These are phyloP conservation scores for Closterium sp. DNA, from an alignment of 139 green algal species.

Conservation along the genomic window DNA sequence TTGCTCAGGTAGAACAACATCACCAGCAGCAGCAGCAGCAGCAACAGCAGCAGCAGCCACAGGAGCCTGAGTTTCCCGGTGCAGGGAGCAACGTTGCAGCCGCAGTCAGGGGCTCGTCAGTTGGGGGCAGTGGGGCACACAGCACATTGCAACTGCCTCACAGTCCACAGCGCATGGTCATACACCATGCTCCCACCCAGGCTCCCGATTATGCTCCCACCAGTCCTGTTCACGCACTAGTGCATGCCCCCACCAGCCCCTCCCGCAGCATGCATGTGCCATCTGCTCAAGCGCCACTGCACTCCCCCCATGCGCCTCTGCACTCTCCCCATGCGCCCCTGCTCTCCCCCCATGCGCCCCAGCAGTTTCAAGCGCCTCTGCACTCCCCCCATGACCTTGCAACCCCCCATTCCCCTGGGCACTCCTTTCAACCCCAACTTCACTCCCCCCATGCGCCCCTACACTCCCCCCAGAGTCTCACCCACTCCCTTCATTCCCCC, in stretches of 20 bases:
- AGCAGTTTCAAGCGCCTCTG: neutral
- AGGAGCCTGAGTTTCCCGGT: too few species aligned
- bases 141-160: neutral
- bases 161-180: neutral
- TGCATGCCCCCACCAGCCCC: neutral
- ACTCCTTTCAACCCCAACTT: neutral
- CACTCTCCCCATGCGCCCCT: neutral
- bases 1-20: neutral
- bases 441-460: neutral
- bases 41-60: neutral
- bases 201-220: too few species aligned
- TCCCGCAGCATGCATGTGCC: neutral
- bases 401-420: neutral
- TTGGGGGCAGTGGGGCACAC: neutral
- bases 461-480: neutral
- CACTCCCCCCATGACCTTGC: neutral
- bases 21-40: neutral
- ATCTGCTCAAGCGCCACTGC: neutral
- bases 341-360: neutral
- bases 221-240: neutral
- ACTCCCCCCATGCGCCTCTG: neutral
- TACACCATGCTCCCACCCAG: neutral
- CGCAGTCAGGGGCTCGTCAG: too few species aligned
- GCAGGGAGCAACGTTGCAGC: too few species aligned
- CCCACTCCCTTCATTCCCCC: neutral